A percentile compares a stretch with the other conserved stretches of the same genome.
These are phyloP conservation scores for Wickerhamiella shivajii DNA, from an alignment of 805 yeast genomes.

Conservation along the genomic window DNA sequence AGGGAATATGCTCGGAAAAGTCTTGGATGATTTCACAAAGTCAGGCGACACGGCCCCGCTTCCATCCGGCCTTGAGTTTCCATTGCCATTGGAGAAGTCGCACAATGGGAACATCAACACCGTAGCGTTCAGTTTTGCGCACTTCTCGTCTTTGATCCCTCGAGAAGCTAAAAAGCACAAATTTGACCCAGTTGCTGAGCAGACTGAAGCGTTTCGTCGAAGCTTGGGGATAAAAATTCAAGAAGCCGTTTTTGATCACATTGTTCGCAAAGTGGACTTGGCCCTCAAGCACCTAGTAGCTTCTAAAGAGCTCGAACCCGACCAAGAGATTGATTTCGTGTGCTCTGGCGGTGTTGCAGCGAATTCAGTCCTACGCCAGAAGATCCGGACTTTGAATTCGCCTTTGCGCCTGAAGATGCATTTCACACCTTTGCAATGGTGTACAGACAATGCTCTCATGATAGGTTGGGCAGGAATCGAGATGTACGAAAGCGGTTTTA, in stretches of 20 bases:
- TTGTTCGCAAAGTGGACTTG: conserved; percentile 45
- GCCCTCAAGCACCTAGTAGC: conserved; percentile 25
- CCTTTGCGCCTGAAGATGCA: conserved; percentile 27
- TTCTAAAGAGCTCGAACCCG: neutral
- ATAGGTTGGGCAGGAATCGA: conserved; percentile 97
- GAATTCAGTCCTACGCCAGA: conserved; percentile 28
- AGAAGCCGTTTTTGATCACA: conserved; percentile 54
- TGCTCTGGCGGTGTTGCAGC: conserved; percentile 95
- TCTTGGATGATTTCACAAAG: conserved; percentile 46
- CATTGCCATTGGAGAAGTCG: conserved; percentile 40
- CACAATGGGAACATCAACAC: conserved; percentile 31
- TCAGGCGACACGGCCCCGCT: conserved; percentile 18
- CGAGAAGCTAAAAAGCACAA: conserved; percentile 14
- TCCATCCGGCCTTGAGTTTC: conserved; percentile 21
- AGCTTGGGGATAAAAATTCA: conserved; percentile 31
- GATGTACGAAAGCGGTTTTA: conserved; percentile 41
- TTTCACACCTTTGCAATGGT: conserved; percentile 56
- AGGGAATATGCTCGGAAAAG: conserved; percentile 81
- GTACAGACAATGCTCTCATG: conserved; percentile 95
- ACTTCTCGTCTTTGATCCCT: conserved; percentile 47
- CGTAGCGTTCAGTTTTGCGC: conserved; percentile 60
- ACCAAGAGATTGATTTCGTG: conserved; percentile 38
- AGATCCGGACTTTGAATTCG: conserved; percentile 17
- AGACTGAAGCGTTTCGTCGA: conserved; percentile 13
- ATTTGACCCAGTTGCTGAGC: conserved; percentile 12